phyloP scores from a whole-genome alignment of 768 basidiomycete species.

The Postia placenta region DNA sequence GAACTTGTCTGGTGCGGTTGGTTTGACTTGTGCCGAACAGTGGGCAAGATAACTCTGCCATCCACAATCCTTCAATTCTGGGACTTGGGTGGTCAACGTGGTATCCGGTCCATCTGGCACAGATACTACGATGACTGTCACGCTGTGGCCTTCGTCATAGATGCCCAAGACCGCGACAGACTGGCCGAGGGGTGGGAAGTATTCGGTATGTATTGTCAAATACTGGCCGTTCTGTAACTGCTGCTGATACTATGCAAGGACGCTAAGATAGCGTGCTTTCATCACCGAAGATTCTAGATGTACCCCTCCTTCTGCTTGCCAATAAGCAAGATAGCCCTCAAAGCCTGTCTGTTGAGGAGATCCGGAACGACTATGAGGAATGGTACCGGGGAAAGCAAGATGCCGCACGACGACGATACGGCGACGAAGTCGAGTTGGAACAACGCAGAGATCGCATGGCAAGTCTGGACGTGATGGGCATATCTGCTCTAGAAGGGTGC shows the following conservation, averaged over 20 bases:
- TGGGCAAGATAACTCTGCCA: slow-evolving; percentile 88
- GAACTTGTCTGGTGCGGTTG: neutral
- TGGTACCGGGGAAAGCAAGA: slow-evolving; percentile 78
- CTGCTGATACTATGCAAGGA: slow-evolving; percentile 18
- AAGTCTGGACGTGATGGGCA: slow-evolving; percentile 68
- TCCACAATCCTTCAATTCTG: slow-evolving; percentile 95
- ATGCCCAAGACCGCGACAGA: slow-evolving; percentile 85
- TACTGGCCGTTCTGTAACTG: neutral
- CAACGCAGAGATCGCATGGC: slow-evolving; percentile 34
- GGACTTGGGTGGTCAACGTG: slow-evolving; percentile 93
- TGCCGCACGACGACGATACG: slow-evolving; percentile 51
- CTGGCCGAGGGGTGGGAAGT: slow-evolving; percentile 95
- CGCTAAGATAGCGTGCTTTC: slow-evolving; percentile 76
- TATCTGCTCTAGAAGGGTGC: slow-evolving; percentile 89
- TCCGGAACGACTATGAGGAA: slow-evolving; percentile 82
- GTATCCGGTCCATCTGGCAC: slow-evolving; percentile 92
- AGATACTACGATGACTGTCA: slow-evolving; percentile 96
- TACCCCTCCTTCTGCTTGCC: slow-evolving; percentile 87
- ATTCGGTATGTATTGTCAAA: slow-evolving; percentile 61
- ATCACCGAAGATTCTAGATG: slow-evolving; percentile 81
- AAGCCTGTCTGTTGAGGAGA: slow-evolving; percentile 84
- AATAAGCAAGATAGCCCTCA: slow-evolving; percentile 90
- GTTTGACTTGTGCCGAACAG: slow-evolving; percentile 32
- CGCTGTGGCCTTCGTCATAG: slow-evolving; percentile 92
- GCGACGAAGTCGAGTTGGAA: slow-evolving; percentile 24